Evolutionary conservation across 1,284 basidiomycete genomes (phyloP), one percentile per base, ranked within the genome.

Genomic region (Pseudozyma sp.): DNA sequence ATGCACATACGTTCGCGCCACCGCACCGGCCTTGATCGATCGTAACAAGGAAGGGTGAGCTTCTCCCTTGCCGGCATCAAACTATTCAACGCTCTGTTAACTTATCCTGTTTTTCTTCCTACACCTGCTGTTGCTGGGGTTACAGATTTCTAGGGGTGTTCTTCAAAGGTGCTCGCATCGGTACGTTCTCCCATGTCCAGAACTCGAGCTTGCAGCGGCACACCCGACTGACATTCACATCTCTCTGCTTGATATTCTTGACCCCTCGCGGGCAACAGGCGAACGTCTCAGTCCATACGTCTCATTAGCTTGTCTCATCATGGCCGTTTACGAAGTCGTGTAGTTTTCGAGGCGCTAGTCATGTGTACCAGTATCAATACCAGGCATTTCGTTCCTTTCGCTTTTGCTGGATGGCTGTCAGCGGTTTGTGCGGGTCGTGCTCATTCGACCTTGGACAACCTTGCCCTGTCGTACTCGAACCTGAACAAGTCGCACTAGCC

Each of bases 1-100:
- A 46, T 97, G 94, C 87, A 96, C 97, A 3, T 99, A 99, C 84
- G 89, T 96, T 16, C 90, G 96, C 57, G 91, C 93, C 0, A 90
- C 94, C 4, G 91, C 93, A 5, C 96, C 96, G 5, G 89, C 92
- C 29, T 86, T 99, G 7, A 89, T 99, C 31, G 97, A 99, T 85
- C 88, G 92, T 68, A 98, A 99, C 85, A 94, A 94, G 86, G 89
- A 94, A 85, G 97, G 96, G 95, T 82, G 57, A 45, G 81, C 56
- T 29, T 7, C 5, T 42, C 19, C 17, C n/a, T n/a, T n/a, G n/a
- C n/a, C n/a, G n/a, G n/a, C n/a, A n/a, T n/a, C n/a, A 37, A 37
- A 14, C 35, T 37, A 4, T 5, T 37, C 4, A 24, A 24, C 24
- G 24, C 24, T 24, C 24, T 24, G 24, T 24, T 24, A 1, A 24